Base-by-base conservation (phyloP, 331 rosid genomes). In the Telfairia occidentalis region DNA sequence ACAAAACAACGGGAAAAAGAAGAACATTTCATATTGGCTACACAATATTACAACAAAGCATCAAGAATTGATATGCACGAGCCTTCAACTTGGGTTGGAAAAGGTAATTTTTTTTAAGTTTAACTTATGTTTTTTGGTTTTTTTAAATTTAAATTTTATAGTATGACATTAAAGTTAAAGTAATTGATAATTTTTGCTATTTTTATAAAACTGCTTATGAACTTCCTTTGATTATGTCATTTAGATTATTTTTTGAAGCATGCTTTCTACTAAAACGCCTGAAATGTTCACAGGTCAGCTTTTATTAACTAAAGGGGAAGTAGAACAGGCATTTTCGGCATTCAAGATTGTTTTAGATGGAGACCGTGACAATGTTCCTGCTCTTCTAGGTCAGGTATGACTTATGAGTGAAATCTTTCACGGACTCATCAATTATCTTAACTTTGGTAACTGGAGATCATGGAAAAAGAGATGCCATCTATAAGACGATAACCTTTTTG, bases 21-120 rank as follows among this genome's bases (percentile, higher is more conserved):
- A 86, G 99, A 92, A 50, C 97, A 95, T 80, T 95, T 95, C 79
- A 92, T 90, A 84, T 77, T 92, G 84, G 99, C 99, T 7, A 95
- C 99, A 4, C 99, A 95, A 80, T 92, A 92, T 78, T 95, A 90
- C 90, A 95, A 95, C 81, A 95, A 92, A 80, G 97, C 99, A 5
- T 94, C 97, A 4, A 88, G 97, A 85, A 91, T 94, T 2, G 97
- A 91, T 83, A 92, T 90, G 92, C 99, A 95, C 15, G 99, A 95
- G 82, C 89, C 97, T 64, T 92, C 99, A 76, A 95, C 99, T 1
- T 95, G 99, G 99, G 90, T 95, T 82, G 99, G 97, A 69, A 95
- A 95, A 92, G 99, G 99, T 95, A 40, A 76, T 13, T 28, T 10
- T 73, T 67, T 42, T 5, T n/a, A n/a, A n/a, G n/a, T n/a, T n/a